Evolutionary conservation across 2,329 filamentous ascomycete species (phyloP).

Genomic region (Xylariaceae sp.): DNA sequence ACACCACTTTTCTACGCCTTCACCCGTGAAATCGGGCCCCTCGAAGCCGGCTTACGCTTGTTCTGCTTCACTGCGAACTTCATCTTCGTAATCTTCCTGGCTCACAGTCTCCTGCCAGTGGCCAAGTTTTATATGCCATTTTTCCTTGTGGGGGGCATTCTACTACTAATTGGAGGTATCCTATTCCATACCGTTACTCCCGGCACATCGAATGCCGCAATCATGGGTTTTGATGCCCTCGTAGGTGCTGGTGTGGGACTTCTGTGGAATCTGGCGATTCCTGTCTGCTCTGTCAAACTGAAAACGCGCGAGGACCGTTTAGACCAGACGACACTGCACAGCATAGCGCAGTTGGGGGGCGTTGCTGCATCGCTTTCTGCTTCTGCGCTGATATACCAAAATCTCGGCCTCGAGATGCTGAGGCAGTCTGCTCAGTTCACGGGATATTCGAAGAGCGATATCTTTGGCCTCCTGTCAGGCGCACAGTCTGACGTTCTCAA

Average conservation of each 20-base stretch:
- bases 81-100: constrained; percentile 14
- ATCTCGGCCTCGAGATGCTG: constrained; percentile 28
- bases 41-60: constrained; percentile 40
- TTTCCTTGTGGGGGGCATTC: constrained; percentile 28
- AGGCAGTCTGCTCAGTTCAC: constrained; percentile 15
- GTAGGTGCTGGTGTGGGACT: constrained; percentile 33
- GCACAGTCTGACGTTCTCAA: constrained; percentile 25
- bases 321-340: constrained; percentile 34
- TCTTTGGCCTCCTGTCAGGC: constrained; percentile 30
- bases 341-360: constrained; percentile 34
- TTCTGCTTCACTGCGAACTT: constrained; percentile 32
- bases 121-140: constrained; percentile 38
- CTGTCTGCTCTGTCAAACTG: constrained; percentile 29
- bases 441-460: constrained; percentile 22
- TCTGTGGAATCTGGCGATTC: constrained; percentile 31
- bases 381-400: constrained; percentile 33
- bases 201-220: constrained; percentile 22
- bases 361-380: constrained; percentile 27
- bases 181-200: constrained; percentile 27
- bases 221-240: constrained; percentile 33
- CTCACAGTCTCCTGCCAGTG: constrained; percentile 38
- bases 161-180: constrained; percentile 27
- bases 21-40: constrained; percentile 38
- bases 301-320: constrained; percentile 25
- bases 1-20: constrained; percentile 54